phyloP scores from a whole-genome alignment of 1,139 yeast genomes.

The Protomyces inundatus region DNA sequence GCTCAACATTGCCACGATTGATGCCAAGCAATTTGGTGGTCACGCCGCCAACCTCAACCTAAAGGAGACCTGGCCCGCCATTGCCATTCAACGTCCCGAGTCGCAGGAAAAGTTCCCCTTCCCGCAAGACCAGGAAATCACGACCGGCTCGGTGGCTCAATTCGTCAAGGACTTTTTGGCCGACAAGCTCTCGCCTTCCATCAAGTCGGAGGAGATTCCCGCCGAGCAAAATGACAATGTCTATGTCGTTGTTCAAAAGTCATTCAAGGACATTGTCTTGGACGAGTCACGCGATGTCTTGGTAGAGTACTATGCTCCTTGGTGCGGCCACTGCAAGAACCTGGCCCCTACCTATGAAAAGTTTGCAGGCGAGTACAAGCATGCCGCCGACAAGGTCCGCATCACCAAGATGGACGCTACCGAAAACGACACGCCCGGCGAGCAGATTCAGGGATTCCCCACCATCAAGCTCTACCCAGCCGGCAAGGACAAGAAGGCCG shows the following conservation, averaged over 20 bases:
- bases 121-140: slow-evolving; percentile 43
- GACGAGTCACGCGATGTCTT: slow-evolving; percentile 76
- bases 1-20: slow-evolving; percentile 81
- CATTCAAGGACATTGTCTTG: slow-evolving; percentile 59
- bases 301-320: slow-evolving; percentile 93
- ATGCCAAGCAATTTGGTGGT: slow-evolving; percentile 73
- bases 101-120: slow-evolving; percentile 72
- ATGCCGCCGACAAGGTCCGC: slow-evolving; percentile 40
- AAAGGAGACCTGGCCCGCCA: slow-evolving; percentile 81
- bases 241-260: slow-evolving; percentile 59
- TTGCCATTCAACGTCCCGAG: slow-evolving; percentile 72
- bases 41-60: slow-evolving; percentile 87
- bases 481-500: slow-evolving; percentile 69
- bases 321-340: slow-evolving; percentile 99
- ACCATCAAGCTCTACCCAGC: slow-evolving; percentile 91
- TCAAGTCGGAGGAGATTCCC: slow-evolving; percentile 86
- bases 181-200: slow-evolving; percentile 63
- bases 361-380: slow-evolving; percentile 41
- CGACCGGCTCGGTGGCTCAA: slow-evolving; percentile 47
- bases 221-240: slow-evolving; percentile 66
- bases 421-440: slow-evolving; percentile 70
- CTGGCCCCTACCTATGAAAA: slow-evolving; percentile 67
- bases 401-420: slow-evolving; percentile 41
- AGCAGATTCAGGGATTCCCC: slow-evolving; percentile 76
- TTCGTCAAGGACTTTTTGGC: slow-evolving; percentile 61